Conservation (phyloP, 352 stramenopile genomes). For the Phytophthora vignae region DNA sequence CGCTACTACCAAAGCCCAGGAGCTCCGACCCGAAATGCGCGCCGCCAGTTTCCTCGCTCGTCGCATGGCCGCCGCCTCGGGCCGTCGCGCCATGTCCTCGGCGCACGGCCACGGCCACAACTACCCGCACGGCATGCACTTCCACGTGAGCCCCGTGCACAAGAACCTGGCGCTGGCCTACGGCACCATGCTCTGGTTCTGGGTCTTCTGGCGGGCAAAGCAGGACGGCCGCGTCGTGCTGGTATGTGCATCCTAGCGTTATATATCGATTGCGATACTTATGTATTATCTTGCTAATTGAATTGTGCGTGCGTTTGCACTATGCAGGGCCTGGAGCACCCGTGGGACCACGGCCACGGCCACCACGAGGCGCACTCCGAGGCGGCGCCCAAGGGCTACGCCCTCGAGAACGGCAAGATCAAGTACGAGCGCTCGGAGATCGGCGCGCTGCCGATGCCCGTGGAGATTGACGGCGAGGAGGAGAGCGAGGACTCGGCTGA, state of each 20-base stretch:
- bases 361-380: slow-evolving; percentile 58
- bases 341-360: slow-evolving; percentile 82
- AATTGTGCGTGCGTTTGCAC: background rate
- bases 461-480: slow-evolving; percentile 53
- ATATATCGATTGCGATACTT: background rate
- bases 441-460: slow-evolving; percentile 64
- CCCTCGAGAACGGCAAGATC: slow-evolving; percentile 57
- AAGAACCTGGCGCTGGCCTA: slow-evolving; percentile 90
- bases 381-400: slow-evolving; percentile 39
- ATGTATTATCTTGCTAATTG: background rate
- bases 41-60: slow-evolving; percentile 61
- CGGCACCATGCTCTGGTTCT: slow-evolving; percentile 91
- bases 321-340: slow-evolving; percentile 84
- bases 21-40: slow-evolving; percentile 30
- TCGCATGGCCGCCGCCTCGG: slow-evolving; percentile 47
- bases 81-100: slow-evolving; percentile 70
- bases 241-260: slow-evolving; percentile 45
- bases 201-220: slow-evolving; percentile 92
- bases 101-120: slow-evolving; percentile 59
- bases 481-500: slow-evolving; percentile 12
- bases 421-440: slow-evolving; percentile 78
- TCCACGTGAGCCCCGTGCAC: slow-evolving; percentile 89
- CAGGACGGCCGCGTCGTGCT: slow-evolving; percentile 84
- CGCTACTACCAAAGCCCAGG: slow-evolving; percentile 2
- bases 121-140: slow-evolving; percentile 90